A percentile compares a stretch with the other conserved stretches of the same genome.
These are phyloP conservation scores for Hanseniaspora lachancei DNA, from an alignment of 805 yeast genomes.

Conservation along the genomic window DNA sequence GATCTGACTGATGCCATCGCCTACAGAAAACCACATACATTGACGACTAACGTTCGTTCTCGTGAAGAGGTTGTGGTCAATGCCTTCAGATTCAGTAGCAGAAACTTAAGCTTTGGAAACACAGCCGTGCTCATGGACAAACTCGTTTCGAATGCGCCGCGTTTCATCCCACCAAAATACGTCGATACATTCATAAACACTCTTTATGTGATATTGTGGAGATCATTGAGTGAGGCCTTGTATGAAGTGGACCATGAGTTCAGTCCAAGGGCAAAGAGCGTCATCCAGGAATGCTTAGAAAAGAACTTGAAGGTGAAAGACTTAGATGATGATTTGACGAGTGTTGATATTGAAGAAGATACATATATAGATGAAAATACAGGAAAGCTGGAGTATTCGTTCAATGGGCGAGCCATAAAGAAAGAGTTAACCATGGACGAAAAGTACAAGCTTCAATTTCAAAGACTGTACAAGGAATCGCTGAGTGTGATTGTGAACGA, in stretches of 20 bases:
- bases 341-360: background rate
- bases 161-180: background rate
- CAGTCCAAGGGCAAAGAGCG: background rate
- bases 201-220: background rate
- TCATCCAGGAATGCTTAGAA: background rate
- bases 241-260: background rate
- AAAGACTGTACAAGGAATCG: background rate
- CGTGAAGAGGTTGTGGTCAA: background rate
- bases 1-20: background rate
- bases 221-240: background rate
- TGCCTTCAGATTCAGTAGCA: slow-evolving; percentile 4
- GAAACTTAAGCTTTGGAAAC: background rate
- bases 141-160: background rate
- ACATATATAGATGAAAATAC: background rate
- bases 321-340: background rate
- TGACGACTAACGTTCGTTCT: background rate
- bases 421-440: background rate
- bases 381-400: background rate
- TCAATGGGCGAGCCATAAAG: background rate
- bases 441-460: background rate
- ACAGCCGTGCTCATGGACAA: background rate
- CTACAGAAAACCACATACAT: background rate
- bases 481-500: background rate
- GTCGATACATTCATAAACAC: background rate
- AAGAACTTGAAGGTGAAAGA: background rate